Conservation (phyloP, 352 stramenopile genomes). For the Phytophthora palmivora region DNA sequence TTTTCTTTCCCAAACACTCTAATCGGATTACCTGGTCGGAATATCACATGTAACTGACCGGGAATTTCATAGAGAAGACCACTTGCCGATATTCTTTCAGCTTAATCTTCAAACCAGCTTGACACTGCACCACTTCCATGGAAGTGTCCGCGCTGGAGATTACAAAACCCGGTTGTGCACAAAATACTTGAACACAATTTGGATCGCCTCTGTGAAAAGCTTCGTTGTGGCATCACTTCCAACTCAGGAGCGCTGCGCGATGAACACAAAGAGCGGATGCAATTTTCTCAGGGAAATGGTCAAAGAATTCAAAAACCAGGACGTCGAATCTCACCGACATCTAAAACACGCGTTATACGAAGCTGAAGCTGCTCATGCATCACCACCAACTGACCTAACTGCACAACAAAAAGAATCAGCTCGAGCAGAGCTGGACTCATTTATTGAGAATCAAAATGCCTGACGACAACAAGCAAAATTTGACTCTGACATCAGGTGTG, state of each 20-base stretch:
- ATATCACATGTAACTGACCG: background rate
- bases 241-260: constrained; percentile 7
- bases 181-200: background rate
- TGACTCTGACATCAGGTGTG: constrained; percentile 1
- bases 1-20: background rate
- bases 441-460: background rate
- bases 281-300: constrained; percentile 3
- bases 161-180: background rate
- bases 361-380: background rate
- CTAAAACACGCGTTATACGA: too few species aligned
- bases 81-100: constrained; percentile 1
- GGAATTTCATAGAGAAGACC: constrained; percentile 7
- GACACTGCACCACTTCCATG: background rate
- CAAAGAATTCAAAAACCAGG: background rate
- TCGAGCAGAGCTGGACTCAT: background rate
- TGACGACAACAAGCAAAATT: constrained; percentile 9
- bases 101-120: background rate
- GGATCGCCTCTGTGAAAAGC: background rate
- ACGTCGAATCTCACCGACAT: background rate
- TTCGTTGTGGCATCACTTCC: background rate
- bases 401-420: background rate
- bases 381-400: background rate
- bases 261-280: constrained; percentile 16
- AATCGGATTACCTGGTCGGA: background rate
- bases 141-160: constrained; percentile 5